These are phyloP conservation scores for Bauhinia variegata DNA, from an alignment of 306 rosid species.

Conservation along the genomic window DNA sequence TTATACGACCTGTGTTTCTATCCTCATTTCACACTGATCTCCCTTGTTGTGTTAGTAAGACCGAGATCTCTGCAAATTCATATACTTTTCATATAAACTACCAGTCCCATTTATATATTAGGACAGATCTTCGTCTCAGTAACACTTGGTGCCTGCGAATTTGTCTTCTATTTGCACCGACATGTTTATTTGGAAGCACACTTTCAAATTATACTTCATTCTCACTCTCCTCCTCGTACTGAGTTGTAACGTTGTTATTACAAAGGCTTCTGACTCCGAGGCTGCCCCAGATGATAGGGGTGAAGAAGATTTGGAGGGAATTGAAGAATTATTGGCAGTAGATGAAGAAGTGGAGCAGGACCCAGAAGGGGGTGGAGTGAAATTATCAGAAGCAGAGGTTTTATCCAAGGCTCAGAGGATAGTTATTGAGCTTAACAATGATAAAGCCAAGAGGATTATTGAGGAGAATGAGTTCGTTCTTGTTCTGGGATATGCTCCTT, in stretches of 20 bases:
- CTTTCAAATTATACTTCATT: slow-evolving; percentile 47
- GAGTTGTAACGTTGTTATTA: slow-evolving; percentile 34
- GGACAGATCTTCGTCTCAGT: slow-evolving; percentile 54
- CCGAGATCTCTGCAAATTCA: slow-evolving; percentile 15
- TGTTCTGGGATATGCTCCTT: slow-evolving; percentile 90
- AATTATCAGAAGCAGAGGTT: slow-evolving; percentile 78
- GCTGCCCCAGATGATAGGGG: slow-evolving; percentile 38
- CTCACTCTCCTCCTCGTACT: slow-evolving; percentile 60
- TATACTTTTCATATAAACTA: slow-evolving; percentile 21
- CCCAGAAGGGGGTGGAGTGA: slow-evolving; percentile 41
- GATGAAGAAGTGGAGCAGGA: slow-evolving; percentile 68
- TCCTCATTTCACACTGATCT: slow-evolving; percentile 18
- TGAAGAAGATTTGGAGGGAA: slow-evolving; percentile 60
- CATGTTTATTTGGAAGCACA: slow-evolving; percentile 58
- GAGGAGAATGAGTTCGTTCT: slow-evolving; percentile 72
- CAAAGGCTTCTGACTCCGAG: slow-evolving; percentile 45
- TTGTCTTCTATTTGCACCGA: not conserved
- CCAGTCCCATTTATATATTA: not conserved
- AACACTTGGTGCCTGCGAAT: not conserved
- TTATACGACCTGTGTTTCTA: not conserved
- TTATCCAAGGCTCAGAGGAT: slow-evolving; percentile 86
- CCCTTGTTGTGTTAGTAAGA: not conserved
- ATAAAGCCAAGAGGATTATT: slow-evolving; percentile 66
- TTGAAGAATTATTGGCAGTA: slow-evolving; percentile 73
- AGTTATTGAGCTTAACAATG: slow-evolving; percentile 75